Base-by-base conservation (phyloP, 2,329 filamentous ascomycete genomes). In the Botryotinia convoluta region DNA sequence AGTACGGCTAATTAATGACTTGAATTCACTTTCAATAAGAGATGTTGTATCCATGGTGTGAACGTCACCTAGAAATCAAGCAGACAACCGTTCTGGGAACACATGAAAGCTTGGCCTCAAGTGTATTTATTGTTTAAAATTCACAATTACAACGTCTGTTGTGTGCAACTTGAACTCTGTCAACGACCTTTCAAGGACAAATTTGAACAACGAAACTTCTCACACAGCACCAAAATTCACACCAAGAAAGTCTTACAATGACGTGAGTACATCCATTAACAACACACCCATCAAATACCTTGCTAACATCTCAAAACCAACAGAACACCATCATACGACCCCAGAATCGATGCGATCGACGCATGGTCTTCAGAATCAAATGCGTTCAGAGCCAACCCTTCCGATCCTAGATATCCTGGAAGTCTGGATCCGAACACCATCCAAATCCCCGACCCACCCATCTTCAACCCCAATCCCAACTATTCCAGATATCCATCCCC, bases 371-470 rank as follows among this genome's bases (percentile, higher is more conserved):
- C 26, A 7, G 48, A 29, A 8, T 7, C 14, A n/a, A 16, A 45
- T 1, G 20, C 20, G 3, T 20, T 22, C 44, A 0, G 7, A 20
- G 3, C 3, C 0, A 45, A 2, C 7, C 20, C 20, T 4, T 22
- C 44, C 20, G 8, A 45, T 45, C 44, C 44, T 8, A 12, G 37
- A 7, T 39, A 39, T 39, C 37, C 37, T 8, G 37, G 10, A 1
- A 10, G 1, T 12, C 12, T 14, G 1, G 39, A 42, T 42, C 12
- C 12, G 4, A 45, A 45, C 7, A 45, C 7, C 12, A 54, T 54
- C 26, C 26, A 54, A 54, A 16, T 54, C 26, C 10, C 48, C 26
- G 48, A 54, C 48, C 48, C 48, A 0, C 26, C 26, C 10, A 54
- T 54, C 12, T 54, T 54, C 48, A 14, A 54, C 5, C 48, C 4